Conservation (phyloP, 371 early-diverging fungal species). For the Mucor circinelloides region DNA sequence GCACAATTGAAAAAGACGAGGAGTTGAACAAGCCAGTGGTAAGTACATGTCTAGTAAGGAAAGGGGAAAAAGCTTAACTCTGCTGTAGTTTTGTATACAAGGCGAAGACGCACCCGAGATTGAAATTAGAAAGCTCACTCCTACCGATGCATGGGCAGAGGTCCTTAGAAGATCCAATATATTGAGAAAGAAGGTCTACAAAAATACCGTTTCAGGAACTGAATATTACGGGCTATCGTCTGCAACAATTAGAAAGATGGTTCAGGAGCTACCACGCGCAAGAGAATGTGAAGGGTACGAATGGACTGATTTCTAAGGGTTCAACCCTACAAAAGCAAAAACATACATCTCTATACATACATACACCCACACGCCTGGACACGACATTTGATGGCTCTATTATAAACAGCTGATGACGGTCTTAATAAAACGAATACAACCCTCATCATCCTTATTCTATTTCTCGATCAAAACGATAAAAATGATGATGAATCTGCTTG, state of each 20-base stretch:
- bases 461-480: not conserved
- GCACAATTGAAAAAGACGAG: slow-evolving; percentile 10
- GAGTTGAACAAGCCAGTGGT: slow-evolving; percentile 12
- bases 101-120: slow-evolving; percentile 58
- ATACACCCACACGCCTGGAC: not conserved
- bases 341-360: not conserved
- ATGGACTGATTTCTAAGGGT: slow-evolving; percentile 6
- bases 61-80: not conserved
- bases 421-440: not conserved
- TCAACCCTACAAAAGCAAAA: not conserved
- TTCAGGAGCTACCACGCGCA: slow-evolving; percentile 18
- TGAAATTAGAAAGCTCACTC: slow-evolving; percentile 68
- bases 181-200: slow-evolving; percentile 71
- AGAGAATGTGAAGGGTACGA: slow-evolving; percentile 19
- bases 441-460: not conserved
- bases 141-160: slow-evolving; percentile 89
- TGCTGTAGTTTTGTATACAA: slow-evolving; percentile 14
- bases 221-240: slow-evolving; percentile 91
- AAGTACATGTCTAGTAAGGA: not conserved
- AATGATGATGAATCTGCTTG: not conserved
- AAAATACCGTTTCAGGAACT: slow-evolving; percentile 86
- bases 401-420: not conserved
- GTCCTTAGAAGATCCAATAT: slow-evolving; percentile 77
- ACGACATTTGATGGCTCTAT: not conserved
- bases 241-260: slow-evolving; percentile 14